Evolutionary conservation across 2,329 filamentous ascomycete species (phyloP), one percentile per base, ranked within the genome.

Genomic region (Pyrenophora graminea): DNA sequence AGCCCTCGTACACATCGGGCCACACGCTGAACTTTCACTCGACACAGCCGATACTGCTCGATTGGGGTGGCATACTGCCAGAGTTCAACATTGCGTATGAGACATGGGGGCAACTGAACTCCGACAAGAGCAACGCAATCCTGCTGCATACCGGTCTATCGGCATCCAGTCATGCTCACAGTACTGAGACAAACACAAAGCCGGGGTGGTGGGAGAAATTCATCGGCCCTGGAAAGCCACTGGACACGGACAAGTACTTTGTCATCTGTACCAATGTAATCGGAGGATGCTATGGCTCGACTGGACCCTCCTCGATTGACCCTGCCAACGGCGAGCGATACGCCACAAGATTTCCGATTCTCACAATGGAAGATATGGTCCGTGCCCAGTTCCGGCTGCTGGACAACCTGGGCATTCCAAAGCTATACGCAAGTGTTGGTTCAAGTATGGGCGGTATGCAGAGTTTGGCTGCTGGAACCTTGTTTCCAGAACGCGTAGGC

Each of bases 381-480:
- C 85, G 92, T 47, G 93, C 92, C 4, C 94, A 99, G 72, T 97
- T 97, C 77, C 82, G 89, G 37, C 82, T 99, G 25, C 81, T 99
- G 10, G 92, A 97, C 71, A 74, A 79, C 4, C 79, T 99, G 23
- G 86, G 86, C 5, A 87, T 99, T 39, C 69, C 83, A 19, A 89
- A 85, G 66, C 81, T 99, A 8, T 90, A 96, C 72, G 94, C 94
- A 15, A 96, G 90, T 52, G 93, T 99, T 17, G 94, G 94, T 12
- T 91, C 90, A 5, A 96, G 91, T 73, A 99, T 99, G 94, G 94
- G 94, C 45, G 94, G 94, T 47, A 99, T 99, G 94, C 93, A 96
- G 71, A 94, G 90, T 62, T 82, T 99, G 4, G 92, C 92, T 6
- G 89, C 91, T 0, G 94, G 90, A 3, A 85, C 89, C 1, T 76